Evolutionary conservation across 2,329 filamentous ascomycete species (phyloP).

Genomic region (Xylaria sp.): DNA sequence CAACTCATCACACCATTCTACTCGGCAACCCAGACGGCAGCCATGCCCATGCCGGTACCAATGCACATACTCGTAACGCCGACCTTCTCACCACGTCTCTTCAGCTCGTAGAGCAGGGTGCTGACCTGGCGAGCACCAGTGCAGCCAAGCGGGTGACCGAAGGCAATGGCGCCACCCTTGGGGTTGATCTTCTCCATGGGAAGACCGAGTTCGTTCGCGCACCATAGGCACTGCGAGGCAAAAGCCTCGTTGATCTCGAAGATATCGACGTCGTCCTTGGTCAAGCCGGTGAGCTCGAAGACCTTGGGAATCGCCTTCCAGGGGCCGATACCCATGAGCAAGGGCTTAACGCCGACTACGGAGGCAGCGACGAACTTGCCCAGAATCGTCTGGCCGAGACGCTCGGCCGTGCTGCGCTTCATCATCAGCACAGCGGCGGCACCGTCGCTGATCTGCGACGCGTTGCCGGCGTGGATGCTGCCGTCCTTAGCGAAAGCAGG

Average conservation of each 20-base stretch:
- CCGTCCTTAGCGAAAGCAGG: constrained; percentile 89
- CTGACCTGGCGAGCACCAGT: constrained; percentile 92
- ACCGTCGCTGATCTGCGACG: constrained; percentile 87
- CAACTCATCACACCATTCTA: constrained; percentile 39
- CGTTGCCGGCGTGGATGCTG: constrained; percentile 92
- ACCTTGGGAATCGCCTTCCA: constrained; percentile 95
- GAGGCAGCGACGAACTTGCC: constrained; percentile 88
- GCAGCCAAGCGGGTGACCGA: constrained; percentile 90
- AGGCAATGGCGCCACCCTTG: constrained; percentile 93
- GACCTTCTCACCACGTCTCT: constrained; percentile 75
- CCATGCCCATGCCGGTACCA: constrained; percentile 97
- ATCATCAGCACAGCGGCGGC: constrained; percentile 93
- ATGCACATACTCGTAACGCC: constrained; percentile 96
- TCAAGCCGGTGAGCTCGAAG: constrained; percentile 78
- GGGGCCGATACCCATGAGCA: constrained; percentile 93
- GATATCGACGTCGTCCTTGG: constrained; percentile 88
- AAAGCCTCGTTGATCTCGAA: constrained; percentile 99
- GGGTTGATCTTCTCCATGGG: constrained; percentile 88
- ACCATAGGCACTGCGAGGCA: constrained; percentile 91
- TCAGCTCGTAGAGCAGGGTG: constrained; percentile 85
- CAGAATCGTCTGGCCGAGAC: constrained; percentile 79
- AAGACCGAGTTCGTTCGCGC: constrained; percentile 78
- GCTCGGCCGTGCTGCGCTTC: constrained; percentile 86
- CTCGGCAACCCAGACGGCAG: constrained; percentile 91
- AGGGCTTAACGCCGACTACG: constrained; percentile 81